A percentile compares a stretch with the other conserved stretches of the same genome.
phyloP scores from a whole-genome alignment of 164 flowering plant species.

The Umbellularia californica region DNA sequence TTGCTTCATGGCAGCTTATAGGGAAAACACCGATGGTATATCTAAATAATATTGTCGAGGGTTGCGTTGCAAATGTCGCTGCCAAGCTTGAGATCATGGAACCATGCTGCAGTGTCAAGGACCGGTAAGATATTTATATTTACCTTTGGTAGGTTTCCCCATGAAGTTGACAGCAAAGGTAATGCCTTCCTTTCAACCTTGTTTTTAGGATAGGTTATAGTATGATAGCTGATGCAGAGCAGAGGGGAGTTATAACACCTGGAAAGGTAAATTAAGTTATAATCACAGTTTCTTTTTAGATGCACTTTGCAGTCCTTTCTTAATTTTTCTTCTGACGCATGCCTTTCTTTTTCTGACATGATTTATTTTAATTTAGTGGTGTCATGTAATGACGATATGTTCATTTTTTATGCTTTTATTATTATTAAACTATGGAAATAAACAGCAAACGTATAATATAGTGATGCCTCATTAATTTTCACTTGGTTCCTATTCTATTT shows the following conservation, averaged over 20 bases:
- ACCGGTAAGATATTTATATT: constrained; percentile 48
- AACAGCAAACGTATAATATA: too few relatives aligned
- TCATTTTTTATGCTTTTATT: too few relatives aligned
- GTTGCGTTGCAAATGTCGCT: constrained; percentile 75
- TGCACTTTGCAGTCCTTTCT: not conserved
- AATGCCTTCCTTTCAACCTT: constrained; percentile 1
- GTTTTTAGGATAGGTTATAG: constrained; percentile 77
- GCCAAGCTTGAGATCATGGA: constrained; percentile 99
- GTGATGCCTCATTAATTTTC: too few relatives aligned
- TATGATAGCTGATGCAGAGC: constrained; percentile 89
- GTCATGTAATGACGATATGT: not conserved
- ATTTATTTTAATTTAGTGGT: not conserved
- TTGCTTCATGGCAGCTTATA: constrained; percentile 57
- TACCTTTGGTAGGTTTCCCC: constrained; percentile 1
- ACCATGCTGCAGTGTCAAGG: constrained; percentile 97
- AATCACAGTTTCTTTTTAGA: not conserved
- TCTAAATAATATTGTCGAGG: constrained; percentile 71
- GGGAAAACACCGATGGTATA: constrained; percentile 98
- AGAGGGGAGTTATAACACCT: constrained; percentile 71
- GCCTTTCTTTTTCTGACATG: not conserved
- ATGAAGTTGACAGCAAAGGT: constrained; percentile 1
- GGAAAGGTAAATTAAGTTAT: constrained; percentile 58
- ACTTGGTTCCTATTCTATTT: not conserved
- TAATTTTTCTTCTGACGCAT: not conserved
- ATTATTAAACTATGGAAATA: too few relatives aligned